phyloP scores from a whole-genome alignment of 495 filamentous ascomycete species.

The Aspergillus biplanus region DNA sequence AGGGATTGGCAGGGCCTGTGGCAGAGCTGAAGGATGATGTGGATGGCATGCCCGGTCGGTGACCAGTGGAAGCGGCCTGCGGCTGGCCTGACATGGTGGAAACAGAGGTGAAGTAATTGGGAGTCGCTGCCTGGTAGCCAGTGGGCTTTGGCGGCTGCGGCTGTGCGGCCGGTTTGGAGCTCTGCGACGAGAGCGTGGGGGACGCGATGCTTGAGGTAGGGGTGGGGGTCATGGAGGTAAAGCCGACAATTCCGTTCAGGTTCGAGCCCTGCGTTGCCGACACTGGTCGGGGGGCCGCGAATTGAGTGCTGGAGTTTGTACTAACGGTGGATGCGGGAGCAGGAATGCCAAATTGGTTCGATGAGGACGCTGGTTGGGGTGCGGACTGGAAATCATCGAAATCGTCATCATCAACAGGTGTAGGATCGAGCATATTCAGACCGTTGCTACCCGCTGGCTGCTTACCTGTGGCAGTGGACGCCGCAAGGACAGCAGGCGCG shows the following conservation, averaged over 20 bases:
- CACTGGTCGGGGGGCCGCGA: conserved; percentile 80
- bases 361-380: conserved; percentile 55
- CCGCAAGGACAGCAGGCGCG: conserved; percentile 30
- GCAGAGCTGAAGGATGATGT: conserved; percentile 40
- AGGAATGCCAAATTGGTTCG: conserved; percentile 49
- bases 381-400: conserved; percentile 99
- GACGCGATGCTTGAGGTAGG: conserved; percentile 54
- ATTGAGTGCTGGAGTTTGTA: conserved; percentile 67
- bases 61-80: conserved; percentile 28
- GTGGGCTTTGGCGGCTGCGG: conserved; percentile 51
- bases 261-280: conserved; percentile 78
- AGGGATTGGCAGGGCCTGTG: conserved; percentile 39
- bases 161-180: conserved; percentile 44
- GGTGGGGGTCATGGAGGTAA: conserved; percentile 79
- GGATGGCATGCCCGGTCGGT: conserved; percentile 37
- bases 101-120: conserved; percentile 95
- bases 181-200: conserved; percentile 47
- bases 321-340: conserved; percentile 65
- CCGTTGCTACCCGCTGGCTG: conserved; percentile 52
- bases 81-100: conserved; percentile 36
- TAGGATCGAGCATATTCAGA: conserved; percentile 58
- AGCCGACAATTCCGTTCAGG: conserved; percentile 75
- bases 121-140: conserved; percentile 74
- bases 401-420: conserved; percentile 78
- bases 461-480: conserved; percentile 53